A percentile compares a stretch with the other conserved stretches of the same genome.
These are phyloP conservation scores for Aspergillus sp. DNA, from an alignment of 2,329 filamentous ascomycete genomes.

Conservation along the genomic window DNA sequence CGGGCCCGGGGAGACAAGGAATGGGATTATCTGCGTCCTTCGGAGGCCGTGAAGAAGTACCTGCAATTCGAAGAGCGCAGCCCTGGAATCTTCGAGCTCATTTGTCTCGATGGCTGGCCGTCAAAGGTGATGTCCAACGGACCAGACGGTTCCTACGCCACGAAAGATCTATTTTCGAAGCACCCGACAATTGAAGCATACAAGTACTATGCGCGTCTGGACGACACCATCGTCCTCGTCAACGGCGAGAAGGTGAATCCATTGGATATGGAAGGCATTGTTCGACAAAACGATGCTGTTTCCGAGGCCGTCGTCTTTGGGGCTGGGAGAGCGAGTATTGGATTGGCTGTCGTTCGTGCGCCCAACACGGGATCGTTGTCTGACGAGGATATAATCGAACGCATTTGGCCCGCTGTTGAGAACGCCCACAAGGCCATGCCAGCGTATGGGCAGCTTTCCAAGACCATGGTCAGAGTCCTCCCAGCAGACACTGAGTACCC, in stretches of 20 bases:
- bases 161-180: constrained; percentile 44
- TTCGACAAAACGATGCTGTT: constrained; percentile 48
- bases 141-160: constrained; percentile 43
- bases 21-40: constrained; percentile 55
- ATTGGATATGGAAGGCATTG: constrained; percentile 46
- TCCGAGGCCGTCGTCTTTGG: constrained; percentile 55
- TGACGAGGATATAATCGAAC: constrained; percentile 42
- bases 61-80: constrained; percentile 34
- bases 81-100: constrained; percentile 31
- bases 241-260: constrained; percentile 48
- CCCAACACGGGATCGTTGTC: constrained; percentile 38
- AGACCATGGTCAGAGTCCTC: constrained; percentile 48
- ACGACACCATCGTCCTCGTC: constrained; percentile 42
- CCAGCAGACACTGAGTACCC: constrained; percentile 41
- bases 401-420: constrained; percentile 46
- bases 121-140: constrained; percentile 40
- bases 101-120: constrained; percentile 31
- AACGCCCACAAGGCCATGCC: constrained; percentile 46
- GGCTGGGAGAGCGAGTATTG: constrained; percentile 46
- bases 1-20: constrained; percentile 47
- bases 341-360: constrained; percentile 48
- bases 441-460: constrained; percentile 48
- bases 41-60: constrained; percentile 35
- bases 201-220: constrained; percentile 42
- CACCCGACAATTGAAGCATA: constrained; percentile 42